Percentiles rank a stretch among this genome's conserved stretches.
These are phyloP conservation scores for Solanum bulbocastanum DNA, from an alignment of 257 asterid species.

Conservation along the genomic window DNA sequence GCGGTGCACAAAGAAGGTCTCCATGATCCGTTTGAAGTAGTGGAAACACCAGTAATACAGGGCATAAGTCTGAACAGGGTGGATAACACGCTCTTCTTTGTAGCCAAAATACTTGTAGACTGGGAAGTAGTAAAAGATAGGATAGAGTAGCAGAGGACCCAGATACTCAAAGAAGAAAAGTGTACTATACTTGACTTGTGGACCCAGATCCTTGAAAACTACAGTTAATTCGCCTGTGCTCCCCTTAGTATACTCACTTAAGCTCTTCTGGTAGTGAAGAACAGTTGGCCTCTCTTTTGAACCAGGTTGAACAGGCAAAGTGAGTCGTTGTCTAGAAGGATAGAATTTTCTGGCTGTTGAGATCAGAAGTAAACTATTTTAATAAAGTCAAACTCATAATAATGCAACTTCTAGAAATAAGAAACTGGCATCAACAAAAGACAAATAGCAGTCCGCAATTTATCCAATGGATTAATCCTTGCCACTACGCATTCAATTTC, in stretches of 20 bases:
- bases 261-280: slow-evolving; percentile 60
- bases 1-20: slow-evolving; percentile 91
- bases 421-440: not conserved
- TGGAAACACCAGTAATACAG: slow-evolving; percentile 90
- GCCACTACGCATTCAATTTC: not conserved
- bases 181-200: slow-evolving; percentile 84
- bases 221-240: slow-evolving; percentile 42
- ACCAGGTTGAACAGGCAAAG: slow-evolving; percentile 69
- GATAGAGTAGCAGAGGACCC: slow-evolving; percentile 85
- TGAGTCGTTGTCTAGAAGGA: slow-evolving; percentile 79
- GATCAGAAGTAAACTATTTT: not conserved
- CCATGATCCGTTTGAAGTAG: slow-evolving; percentile 86
- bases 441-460: not conserved
- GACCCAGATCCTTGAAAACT: slow-evolving; percentile 89
- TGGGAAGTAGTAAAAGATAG: slow-evolving; percentile 64
- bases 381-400: not conserved
- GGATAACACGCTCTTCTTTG: slow-evolving; percentile 54
- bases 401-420: not conserved
- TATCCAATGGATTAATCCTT: not conserved
- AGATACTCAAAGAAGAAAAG: slow-evolving; percentile 88
- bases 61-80: slow-evolving; percentile 87
- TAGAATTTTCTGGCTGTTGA: slow-evolving; percentile 66
- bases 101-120: slow-evolving; percentile 62
- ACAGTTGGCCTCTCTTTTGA: slow-evolving; percentile 70
- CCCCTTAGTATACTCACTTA: slow-evolving; percentile 59